These are phyloP conservation scores for Blastobotrys muscicola DNA, from an alignment of 805 yeast species.

Conservation along the genomic window DNA sequence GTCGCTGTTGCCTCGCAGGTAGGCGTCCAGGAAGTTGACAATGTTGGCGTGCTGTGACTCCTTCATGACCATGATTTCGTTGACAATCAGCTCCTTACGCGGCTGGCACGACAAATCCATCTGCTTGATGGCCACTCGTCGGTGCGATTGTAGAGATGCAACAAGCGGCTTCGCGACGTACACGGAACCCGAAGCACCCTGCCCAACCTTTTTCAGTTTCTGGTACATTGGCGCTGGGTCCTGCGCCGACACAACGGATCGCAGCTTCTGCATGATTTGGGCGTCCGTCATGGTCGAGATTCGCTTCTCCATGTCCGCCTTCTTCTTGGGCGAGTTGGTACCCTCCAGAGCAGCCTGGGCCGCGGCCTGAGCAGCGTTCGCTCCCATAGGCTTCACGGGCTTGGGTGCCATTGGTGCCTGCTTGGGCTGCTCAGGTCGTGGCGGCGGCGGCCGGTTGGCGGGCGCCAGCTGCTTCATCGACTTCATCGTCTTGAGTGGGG, in stretches of 20 bases:
- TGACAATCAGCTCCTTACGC: conserved; percentile 86
- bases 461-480: conserved; percentile 1
- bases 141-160: conserved; percentile 24
- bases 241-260: conserved; percentile 68
- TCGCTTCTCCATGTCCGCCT: conserved; percentile 53
- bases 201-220: conserved; percentile 74
- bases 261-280: conserved; percentile 72
- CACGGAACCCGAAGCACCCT: conserved; percentile 98
- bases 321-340: conserved; percentile 27
- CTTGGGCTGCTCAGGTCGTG: conserved; percentile 7
- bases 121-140: conserved; percentile 84
- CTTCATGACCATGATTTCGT: conserved; percentile 93
- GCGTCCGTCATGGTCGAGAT: conserved; percentile 68
- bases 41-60: conserved; percentile 84
- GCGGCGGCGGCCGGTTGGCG: conserved; percentile 3
- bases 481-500: not conserved
- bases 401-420: not conserved
- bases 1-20: conserved; percentile 45
- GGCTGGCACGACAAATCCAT: conserved; percentile 94
- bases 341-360: conserved; percentile 20
- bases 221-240: conserved; percentile 68
- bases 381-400: conserved; percentile 2
- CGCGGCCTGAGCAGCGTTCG: conserved; percentile 32
- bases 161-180: conserved; percentile 67
- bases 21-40: conserved; percentile 88